Base-by-base conservation (phyloP, 139 green algal genomes). In the Chlorella sp. region DNA sequence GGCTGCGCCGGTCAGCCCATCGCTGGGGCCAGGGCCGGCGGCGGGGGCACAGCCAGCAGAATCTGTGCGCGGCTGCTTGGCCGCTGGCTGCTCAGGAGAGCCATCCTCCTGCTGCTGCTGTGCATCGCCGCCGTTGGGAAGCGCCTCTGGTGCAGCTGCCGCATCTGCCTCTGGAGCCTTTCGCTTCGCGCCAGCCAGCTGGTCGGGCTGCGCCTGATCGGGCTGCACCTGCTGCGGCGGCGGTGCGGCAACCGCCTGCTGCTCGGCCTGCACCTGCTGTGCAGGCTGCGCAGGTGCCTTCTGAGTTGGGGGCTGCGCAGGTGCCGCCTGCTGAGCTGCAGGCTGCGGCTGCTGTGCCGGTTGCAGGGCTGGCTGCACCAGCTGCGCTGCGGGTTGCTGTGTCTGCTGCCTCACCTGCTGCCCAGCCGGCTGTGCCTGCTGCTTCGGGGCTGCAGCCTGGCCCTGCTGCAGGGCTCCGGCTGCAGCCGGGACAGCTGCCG, bases 191-290 rank as follows among this genome's bases (percentile, higher is more conserved):
- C 38, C 57, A 17, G 34, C 57, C 39, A 34, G 63, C 63, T 70
- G 41, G 56, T 79, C 65, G 28, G 26, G 47, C 39, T 68, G 81
- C 9, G 51, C 51, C n/a, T n/a, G n/a, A n/a, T 79, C 11, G 13
- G 26, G 6, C 71, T 79, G 71, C 74, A 28, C 28, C 74, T 81
- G 34, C 74, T 81, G 44, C n/a, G n/a, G n/a, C n/a, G n/a, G n/a
- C n/a, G n/a, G n/a, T n/a, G n/a, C n/a, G n/a, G n/a, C n/a, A n/a
- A n/a, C n/a, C n/a, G n/a, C n/a, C n/a, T n/a, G n/a, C n/a, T n/a
- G n/a, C 51, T 79, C 11, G 13, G 26, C 26, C 71, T 79, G 71
- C 74, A 28, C 28, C 74, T 81, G 34, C 74, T 81, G 44, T 6
- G 44, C 44, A 6, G 44, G 44, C 44, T 51, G 44, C 7, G 44